Conservation (phyloP, 352 stramenopile genomes). For the Pythium insidiosum region DNA sequence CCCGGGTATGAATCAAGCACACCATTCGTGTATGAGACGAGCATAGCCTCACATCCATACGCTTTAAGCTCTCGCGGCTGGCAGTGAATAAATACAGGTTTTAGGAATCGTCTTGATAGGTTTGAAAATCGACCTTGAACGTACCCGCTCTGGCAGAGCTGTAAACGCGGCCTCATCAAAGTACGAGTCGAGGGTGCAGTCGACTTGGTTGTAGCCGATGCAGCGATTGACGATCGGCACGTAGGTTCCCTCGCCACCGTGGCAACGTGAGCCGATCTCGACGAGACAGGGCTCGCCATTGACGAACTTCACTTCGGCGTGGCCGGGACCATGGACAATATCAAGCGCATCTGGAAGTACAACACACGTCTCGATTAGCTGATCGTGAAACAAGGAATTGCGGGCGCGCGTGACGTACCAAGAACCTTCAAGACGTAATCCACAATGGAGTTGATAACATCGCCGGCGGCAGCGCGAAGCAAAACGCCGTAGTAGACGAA, state of each 20-base stretch:
- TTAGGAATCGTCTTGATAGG: too few relatives aligned
- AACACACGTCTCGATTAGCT: background rate
- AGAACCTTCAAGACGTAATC: slow-evolving; percentile 70
- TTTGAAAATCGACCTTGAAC: background rate
- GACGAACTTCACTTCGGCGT: slow-evolving; percentile 87
- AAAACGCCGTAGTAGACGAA: slow-evolving; percentile 94
- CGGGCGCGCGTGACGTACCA: background rate
- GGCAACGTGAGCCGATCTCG: slow-evolving; percentile 92
- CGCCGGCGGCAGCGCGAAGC: slow-evolving; percentile 40
- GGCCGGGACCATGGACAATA: slow-evolving; percentile 72
- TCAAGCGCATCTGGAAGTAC: slow-evolving; percentile 52
- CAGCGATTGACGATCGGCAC: slow-evolving; percentile 81
- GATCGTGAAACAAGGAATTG: background rate
- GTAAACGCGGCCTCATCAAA: slow-evolving; percentile 64
- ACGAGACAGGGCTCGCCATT: slow-evolving; percentile 86
- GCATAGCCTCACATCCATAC: slow-evolving; percentile 87
- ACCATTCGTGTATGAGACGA: slow-evolving; percentile 85
- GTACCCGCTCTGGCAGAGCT: slow-evolving; percentile 23
- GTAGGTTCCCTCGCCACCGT: slow-evolving; percentile 93
- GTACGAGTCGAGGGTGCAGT: slow-evolving; percentile 85
- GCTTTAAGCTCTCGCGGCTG: slow-evolving; percentile 60
- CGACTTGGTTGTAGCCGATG: slow-evolving; percentile 92
- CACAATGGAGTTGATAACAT: slow-evolving; percentile 34
- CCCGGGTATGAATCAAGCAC: slow-evolving; percentile 81
- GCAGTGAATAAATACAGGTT: background rate